These are phyloP conservation scores for Venturia oleaginea DNA, from an alignment of 2,329 filamentous ascomycete species.

Conservation along the genomic window DNA sequence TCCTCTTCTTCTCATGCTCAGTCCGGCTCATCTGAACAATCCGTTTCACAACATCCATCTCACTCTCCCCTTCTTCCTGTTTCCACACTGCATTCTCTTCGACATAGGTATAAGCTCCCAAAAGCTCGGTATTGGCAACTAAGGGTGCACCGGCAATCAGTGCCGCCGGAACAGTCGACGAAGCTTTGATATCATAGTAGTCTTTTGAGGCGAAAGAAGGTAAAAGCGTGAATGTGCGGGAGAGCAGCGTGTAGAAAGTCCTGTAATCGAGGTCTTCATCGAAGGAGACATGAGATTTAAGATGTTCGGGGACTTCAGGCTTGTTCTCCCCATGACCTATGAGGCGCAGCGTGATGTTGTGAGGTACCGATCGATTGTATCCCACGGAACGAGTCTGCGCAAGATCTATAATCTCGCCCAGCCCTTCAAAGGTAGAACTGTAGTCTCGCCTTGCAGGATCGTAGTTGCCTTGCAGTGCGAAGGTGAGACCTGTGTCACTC, in stretches of 20 bases:
- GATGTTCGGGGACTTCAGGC: constrained; percentile 19
- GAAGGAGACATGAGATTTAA: constrained; percentile 21
- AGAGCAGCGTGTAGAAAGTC: constrained; percentile 22
- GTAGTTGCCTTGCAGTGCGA: constrained; percentile 24
- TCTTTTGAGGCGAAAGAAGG: constrained; percentile 22
- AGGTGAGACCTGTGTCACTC: constrained; percentile 14
- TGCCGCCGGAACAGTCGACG: constrained; percentile 21
- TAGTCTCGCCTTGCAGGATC: constrained; percentile 22
- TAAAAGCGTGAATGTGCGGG: constrained; percentile 20
- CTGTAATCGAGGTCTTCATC: constrained; percentile 22
- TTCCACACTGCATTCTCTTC: constrained; percentile 20
- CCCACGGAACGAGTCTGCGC: neutral
- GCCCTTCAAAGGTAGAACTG: constrained; percentile 20
- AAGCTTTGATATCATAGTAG: constrained; percentile 23
- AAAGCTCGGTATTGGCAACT: constrained; percentile 20
- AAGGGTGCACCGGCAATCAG: constrained; percentile 23
- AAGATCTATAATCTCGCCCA: constrained; percentile 18
- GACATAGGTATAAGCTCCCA: constrained; percentile 22
- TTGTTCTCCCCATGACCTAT: constrained; percentile 12
- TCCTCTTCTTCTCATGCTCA: constrained; percentile 35
- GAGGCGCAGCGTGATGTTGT: constrained; percentile 7
- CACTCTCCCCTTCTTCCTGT: constrained; percentile 19
- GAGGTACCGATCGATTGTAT: neutral
- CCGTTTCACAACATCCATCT: constrained; percentile 22
- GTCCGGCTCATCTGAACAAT: constrained; percentile 26